These are phyloP conservation scores for Jacaranda copaia DNA, from an alignment of 257 asterid genomes.

Conservation along the genomic window DNA sequence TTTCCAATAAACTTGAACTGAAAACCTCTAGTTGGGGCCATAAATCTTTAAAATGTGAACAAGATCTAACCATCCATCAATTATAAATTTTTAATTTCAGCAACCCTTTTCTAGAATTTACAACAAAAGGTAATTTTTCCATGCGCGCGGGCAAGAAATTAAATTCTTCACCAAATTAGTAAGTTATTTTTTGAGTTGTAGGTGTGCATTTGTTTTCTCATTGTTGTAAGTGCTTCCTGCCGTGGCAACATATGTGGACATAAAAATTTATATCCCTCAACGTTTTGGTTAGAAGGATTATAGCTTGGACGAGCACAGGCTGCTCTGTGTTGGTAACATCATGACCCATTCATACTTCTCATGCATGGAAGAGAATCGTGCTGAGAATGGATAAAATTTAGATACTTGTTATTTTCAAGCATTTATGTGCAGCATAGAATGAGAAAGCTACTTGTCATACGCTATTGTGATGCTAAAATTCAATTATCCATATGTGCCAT, in stretches of 20 bases:
- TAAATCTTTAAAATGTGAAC: too few species aligned
- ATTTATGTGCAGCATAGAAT: slow-evolving; percentile 15
- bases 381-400: slow-evolving; percentile 7
- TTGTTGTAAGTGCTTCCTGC: slow-evolving; percentile 3
- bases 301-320: neutral
- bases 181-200: neutral
- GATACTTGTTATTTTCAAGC: slow-evolving; percentile 27
- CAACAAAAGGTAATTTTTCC: neutral
- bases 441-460: neutral
- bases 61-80: too few species aligned
- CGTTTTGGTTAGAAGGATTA: neutral
- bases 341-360: slow-evolving; percentile 31
- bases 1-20: too few species aligned
- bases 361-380: slow-evolving; percentile 19
- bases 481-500: neutral
- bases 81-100: neutral
- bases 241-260: slow-evolving; percentile 13
- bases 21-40: too few species aligned
- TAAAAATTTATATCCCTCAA: neutral
- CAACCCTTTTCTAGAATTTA: neutral
- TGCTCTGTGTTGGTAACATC: neutral
- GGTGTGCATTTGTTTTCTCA: neutral
- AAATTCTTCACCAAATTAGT: slow-evolving; percentile 9
- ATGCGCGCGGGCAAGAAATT: neutral
- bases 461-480: neutral